Conservation (phyloP, 495 filamentous ascomycete species). For the Aspergillus avenaceus region DNA sequence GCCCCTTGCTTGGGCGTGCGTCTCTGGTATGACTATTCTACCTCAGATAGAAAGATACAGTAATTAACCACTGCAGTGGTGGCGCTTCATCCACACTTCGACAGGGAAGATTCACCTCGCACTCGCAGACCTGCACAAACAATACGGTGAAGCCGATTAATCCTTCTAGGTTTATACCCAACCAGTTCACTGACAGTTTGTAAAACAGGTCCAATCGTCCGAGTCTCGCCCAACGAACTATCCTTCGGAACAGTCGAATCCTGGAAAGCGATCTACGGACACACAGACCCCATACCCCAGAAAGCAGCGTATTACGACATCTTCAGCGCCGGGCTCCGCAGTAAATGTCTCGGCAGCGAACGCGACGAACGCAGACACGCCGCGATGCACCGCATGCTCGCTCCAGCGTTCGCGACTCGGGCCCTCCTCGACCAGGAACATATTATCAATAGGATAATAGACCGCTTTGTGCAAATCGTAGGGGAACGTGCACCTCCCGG, state of each 20-base stretch:
- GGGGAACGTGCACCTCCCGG: neutral
- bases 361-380: conserved; percentile 12
- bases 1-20: neutral
- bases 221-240: conserved; percentile 12
- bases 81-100: conserved; percentile 5
- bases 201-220: conserved; percentile 8
- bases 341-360: conserved; percentile 16
- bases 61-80: neutral
- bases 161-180: neutral
- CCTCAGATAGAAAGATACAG: neutral
- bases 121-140: neutral
- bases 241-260: conserved; percentile 10
- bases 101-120: neutral
- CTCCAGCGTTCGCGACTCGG: conserved; percentile 15
- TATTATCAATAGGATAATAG: conserved; percentile 3
- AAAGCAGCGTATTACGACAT: conserved; percentile 21
- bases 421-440: conserved; percentile 13
- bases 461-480: neutral
- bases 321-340: conserved; percentile 12
- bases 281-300: neutral
- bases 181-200: neutral
- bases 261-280: conserved; percentile 11
- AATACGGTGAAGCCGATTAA: conserved; percentile 1
- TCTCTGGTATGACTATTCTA: neutral
- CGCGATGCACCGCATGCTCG: conserved; percentile 10